Conservation (phyloP, 2,329 filamentous ascomycete species). For the Dryadomyces sulphureus region DNA sequence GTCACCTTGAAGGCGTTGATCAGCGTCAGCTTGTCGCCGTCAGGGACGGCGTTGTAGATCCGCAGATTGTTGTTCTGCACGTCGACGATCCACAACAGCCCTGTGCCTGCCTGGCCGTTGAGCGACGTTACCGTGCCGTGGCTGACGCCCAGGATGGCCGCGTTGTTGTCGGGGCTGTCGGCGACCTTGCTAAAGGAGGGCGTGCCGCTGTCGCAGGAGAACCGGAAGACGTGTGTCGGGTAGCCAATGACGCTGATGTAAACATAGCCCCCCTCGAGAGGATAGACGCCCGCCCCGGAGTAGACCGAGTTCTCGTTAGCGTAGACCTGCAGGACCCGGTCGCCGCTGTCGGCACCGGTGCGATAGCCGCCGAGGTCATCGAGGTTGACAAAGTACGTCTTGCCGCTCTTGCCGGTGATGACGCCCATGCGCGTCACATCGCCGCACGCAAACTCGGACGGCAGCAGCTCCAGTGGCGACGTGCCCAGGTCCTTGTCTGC, state of each 20-base stretch:
- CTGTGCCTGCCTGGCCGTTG: slow-evolving; percentile 36
- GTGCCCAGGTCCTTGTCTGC: slow-evolving; percentile 34
- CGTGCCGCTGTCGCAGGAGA: slow-evolving; percentile 34
- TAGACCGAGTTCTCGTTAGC: slow-evolving; percentile 34
- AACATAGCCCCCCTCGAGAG: slow-evolving; percentile 30
- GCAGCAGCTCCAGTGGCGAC: slow-evolving; percentile 26
- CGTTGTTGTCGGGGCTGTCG: slow-evolving; percentile 31
- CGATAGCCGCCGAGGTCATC: slow-evolving; percentile 34
- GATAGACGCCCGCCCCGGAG: slow-evolving; percentile 30
- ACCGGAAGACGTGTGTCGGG: slow-evolving; percentile 41
- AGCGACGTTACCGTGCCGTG: slow-evolving; percentile 42
- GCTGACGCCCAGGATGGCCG: slow-evolving; percentile 38
- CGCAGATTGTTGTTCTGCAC: slow-evolving; percentile 45
- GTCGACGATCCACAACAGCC: slow-evolving; percentile 41
- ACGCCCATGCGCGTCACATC: slow-evolving; percentile 29
- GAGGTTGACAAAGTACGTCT: slow-evolving; percentile 32
- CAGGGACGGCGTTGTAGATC: slow-evolving; percentile 74
- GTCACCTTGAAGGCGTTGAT: slow-evolving; percentile 36
- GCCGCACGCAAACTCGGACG: slow-evolving; percentile 27
- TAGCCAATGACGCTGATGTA: slow-evolving; percentile 38
- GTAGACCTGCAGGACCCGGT: slow-evolving; percentile 26
- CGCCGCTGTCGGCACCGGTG: slow-evolving; percentile 25
- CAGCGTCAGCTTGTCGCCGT: slow-evolving; percentile 27
- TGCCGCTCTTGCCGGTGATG: slow-evolving; percentile 33
- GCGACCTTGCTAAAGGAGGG: slow-evolving; percentile 39